Conservation (phyloP, 306 rosid genomes). For the Cucurbita ficifolia region DNA sequence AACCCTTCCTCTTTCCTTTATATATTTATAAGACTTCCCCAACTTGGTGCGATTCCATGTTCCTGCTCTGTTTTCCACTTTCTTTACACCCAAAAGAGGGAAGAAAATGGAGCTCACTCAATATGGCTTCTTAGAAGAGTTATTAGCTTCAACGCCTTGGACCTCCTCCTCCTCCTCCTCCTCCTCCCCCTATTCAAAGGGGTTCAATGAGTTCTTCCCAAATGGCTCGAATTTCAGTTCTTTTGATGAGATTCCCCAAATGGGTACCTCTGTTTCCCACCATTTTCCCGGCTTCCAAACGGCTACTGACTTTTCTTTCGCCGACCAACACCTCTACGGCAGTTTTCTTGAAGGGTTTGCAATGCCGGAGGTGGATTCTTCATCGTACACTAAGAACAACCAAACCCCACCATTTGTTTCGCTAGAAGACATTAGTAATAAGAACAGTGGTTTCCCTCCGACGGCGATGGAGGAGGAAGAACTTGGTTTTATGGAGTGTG, state of each 20-base stretch:
- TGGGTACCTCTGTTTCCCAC: constrained; percentile 28
- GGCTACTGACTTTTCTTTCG: constrained; percentile 28
- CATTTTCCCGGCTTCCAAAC: constrained; percentile 30
- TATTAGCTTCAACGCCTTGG: constrained; percentile 15
- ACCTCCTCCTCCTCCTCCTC: neutral
- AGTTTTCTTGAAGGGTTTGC: constrained; percentile 31
- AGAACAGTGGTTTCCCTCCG: constrained; percentile 19
- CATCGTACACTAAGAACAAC: constrained; percentile 26
- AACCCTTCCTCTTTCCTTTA: neutral
- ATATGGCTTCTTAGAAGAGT: constrained; percentile 73
- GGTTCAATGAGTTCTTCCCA: constrained; percentile 42
- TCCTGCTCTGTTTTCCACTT: neutral
- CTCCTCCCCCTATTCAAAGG: constrained; percentile 22
- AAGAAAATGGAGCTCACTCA: constrained; percentile 67
- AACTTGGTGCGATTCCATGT: constrained; percentile 8
- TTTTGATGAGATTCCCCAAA: constrained; percentile 42
- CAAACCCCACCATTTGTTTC: constrained; percentile 30
- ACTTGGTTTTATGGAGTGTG: constrained; percentile 36
- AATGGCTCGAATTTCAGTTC: constrained; percentile 48
- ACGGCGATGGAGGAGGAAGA: constrained; percentile 50
- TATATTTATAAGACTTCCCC: neutral
- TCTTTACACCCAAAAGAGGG: neutral
- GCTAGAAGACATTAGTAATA: constrained; percentile 18
- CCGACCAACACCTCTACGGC: constrained; percentile 7
- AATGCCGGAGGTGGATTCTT: constrained; percentile 43